A percentile compares a stretch with the other conserved stretches of the same genome.
Conservation (phyloP, 495 filamentous ascomycete species). For the Cairneyella variabilis region DNA sequence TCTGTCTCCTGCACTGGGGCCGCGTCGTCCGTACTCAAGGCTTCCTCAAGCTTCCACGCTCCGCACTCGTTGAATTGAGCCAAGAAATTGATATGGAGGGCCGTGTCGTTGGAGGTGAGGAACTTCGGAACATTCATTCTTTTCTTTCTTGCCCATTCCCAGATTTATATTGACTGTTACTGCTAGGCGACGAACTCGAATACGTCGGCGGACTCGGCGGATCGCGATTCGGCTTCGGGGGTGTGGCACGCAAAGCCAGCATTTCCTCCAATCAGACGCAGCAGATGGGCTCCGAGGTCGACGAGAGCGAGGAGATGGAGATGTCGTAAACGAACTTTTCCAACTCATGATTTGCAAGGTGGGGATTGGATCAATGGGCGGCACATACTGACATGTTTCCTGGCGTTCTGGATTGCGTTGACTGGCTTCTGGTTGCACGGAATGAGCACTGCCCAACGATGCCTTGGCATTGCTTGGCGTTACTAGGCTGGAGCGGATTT, state of each 20-base stretch:
- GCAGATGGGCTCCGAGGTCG: slow-evolving; percentile 63
- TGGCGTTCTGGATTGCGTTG: too few relatives aligned
- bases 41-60: slow-evolving; percentile 73
- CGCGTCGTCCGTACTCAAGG: slow-evolving; percentile 84
- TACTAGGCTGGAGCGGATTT: too few relatives aligned
- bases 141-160: slow-evolving; percentile 1
- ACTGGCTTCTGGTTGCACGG: too few relatives aligned
- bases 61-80: slow-evolving; percentile 81
- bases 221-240: slow-evolving; percentile 53
- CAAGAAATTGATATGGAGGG: slow-evolving; percentile 91
- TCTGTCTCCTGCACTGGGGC: slow-evolving; percentile 92
- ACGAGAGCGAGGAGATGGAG: slow-evolving; percentile 65
- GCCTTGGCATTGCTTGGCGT: too few relatives aligned
- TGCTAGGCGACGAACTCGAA: slow-evolving; percentile 64
- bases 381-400: too few relatives aligned
- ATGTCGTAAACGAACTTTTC: too few relatives aligned
- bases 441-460: too few relatives aligned
- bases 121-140: slow-evolving; percentile 26
- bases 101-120: slow-evolving; percentile 68
- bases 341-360: too few relatives aligned
- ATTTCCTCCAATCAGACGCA: slow-evolving; percentile 52
- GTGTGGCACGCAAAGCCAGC: slow-evolving; percentile 50
- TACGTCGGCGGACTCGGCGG: slow-evolving; percentile 66
- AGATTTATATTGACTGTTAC: slow-evolving; percentile 18
- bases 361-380: too few relatives aligned